Conservation (phyloP, 345 rosid genomes). For the Chamaenerion angustifolium region DNA sequence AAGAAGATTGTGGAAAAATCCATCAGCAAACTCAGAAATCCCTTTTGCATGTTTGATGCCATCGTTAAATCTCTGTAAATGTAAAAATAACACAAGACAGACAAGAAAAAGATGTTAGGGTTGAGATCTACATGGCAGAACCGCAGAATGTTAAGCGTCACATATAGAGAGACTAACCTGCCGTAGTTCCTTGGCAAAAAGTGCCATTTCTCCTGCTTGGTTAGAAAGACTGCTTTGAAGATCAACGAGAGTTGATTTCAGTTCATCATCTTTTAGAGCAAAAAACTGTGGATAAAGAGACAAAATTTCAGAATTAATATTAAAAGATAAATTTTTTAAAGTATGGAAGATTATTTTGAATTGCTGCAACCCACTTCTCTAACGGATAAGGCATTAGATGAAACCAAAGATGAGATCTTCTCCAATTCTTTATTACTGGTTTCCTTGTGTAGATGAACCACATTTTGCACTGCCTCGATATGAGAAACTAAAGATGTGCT, state of each 20-base stretch:
- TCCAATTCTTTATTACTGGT: slow-evolving; percentile 61
- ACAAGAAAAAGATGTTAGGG: slow-evolving; percentile 1
- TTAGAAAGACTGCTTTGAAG: slow-evolving; percentile 56
- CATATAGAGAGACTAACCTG: slow-evolving; percentile 35
- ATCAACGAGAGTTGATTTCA: slow-evolving; percentile 55
- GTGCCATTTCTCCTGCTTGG: slow-evolving; percentile 72
- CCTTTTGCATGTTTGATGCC: slow-evolving; percentile 50
- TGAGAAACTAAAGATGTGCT: slow-evolving; percentile 58
- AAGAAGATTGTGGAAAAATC: slow-evolving; percentile 47
- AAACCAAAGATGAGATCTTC: slow-evolving; percentile 51
- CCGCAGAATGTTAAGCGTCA: not conserved
- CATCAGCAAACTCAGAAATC: slow-evolving; percentile 50
- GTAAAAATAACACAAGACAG: not conserved
- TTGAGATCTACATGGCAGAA: not conserved
- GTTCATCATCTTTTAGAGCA: slow-evolving; percentile 38
- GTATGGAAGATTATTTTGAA: not conserved
- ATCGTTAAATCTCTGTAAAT: slow-evolving; percentile 48
- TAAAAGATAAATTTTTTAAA: not conserved
- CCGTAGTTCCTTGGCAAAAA: slow-evolving; percentile 70
- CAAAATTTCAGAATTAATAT: not conserved
- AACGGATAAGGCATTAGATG: slow-evolving; percentile 40
- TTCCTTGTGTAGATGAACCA: slow-evolving; percentile 82
- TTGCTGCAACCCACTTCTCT: slow-evolving; percentile 38
- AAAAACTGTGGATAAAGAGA: slow-evolving; percentile 37
- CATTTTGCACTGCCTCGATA: slow-evolving; percentile 80